A percentile compares a stretch with the other conserved stretches of the same genome.
These are phyloP conservation scores for Cucumis sativus DNA, from an alignment of 306 rosid genomes.

Conservation along the genomic window Cucumber_9930_V3 NC_026661.2:10992001-10992500, in stretches of 20 bases:
- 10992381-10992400: constrained; percentile 77
- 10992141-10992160: not conserved
- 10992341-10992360: constrained; percentile 70
- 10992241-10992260: constrained; percentile 62
- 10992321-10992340: constrained; percentile 84
- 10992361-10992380: constrained; percentile 90
- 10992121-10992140: not conserved
- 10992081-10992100: constrained; percentile 76
- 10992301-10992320: constrained; percentile 30
- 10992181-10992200: constrained; percentile 14
- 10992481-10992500: not conserved
- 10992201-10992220: constrained; percentile 91
- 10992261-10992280: not conserved
- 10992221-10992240: constrained; percentile 95
- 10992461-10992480: not conserved
- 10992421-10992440: constrained; percentile 75
- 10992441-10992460: constrained; percentile 1
- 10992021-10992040: constrained; percentile 84
- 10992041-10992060: constrained; percentile 94
- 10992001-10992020: constrained; percentile 92
- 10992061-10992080: constrained; percentile 86
- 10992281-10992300: constrained; percentile 12
- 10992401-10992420: constrained; percentile 89
- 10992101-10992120: constrained; percentile 62
- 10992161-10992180: not conserved